Percentiles rank a stretch among this genome's conserved stretches.
These are phyloP conservation scores for Dimocarpus longan DNA, from an alignment of 345 rosid genomes.

Conservation along the genomic window DNA sequence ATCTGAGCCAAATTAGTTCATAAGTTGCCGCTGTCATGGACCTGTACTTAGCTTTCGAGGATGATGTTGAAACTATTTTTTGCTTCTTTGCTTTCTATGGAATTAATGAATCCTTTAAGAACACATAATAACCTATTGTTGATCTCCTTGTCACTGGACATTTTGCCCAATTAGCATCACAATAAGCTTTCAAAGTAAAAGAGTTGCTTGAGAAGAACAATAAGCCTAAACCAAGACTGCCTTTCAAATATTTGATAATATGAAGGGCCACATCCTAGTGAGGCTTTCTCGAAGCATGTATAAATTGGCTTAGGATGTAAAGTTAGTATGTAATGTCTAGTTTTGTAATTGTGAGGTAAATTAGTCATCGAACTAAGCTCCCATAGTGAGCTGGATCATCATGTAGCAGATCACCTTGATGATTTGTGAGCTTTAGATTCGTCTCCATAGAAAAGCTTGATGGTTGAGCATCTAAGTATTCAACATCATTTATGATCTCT, in stretches of 20 bases:
- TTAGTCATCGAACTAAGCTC: background rate
- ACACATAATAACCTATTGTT: background rate
- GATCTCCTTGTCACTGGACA: background rate
- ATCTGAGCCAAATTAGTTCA: background rate
- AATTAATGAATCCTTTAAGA: background rate
- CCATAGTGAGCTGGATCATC: background rate
- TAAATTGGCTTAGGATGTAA: background rate
- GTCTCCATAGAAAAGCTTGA: too few species aligned
- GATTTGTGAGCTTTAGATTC: too few species aligned
- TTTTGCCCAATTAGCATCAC: slow-evolving; percentile 9
- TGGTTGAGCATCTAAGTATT: too few species aligned
- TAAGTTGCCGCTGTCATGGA: background rate
- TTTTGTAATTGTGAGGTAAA: background rate
- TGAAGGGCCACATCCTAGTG: background rate
- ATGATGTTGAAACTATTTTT: slow-evolving; percentile 2
- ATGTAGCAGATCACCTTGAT: too few species aligned
- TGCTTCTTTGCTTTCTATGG: slow-evolving; percentile 12
- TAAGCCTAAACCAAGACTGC: background rate
- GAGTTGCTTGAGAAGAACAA: background rate
- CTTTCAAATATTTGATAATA: background rate
- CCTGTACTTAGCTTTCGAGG: background rate
- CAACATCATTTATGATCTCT: too few species aligned
- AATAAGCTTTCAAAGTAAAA: background rate
- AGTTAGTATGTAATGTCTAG: background rate
- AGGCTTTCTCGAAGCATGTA: background rate